These are phyloP conservation scores for Gaultheria prostrata DNA, from an alignment of 148 eudicot genomes.

Conservation along the genomic window DNA sequence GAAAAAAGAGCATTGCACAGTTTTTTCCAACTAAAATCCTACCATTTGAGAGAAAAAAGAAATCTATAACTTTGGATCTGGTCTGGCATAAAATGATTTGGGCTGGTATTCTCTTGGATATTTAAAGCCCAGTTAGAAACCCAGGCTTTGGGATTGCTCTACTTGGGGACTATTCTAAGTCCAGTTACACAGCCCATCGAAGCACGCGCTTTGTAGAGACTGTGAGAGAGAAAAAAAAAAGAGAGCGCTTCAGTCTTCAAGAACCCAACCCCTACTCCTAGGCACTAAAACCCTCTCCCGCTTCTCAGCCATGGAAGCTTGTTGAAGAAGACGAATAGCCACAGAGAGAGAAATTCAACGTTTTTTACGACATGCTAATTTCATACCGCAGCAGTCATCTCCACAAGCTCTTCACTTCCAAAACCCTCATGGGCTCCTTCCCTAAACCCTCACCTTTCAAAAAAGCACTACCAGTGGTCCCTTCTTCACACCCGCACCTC, in stretches of 20 bases:
- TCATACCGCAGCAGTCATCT: constrained; percentile 5
- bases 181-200: too few species aligned
- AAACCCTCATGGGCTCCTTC: constrained; percentile 16
- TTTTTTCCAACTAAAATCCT: too few species aligned
- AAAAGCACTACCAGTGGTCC: neutral
- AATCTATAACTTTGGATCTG: too few species aligned
- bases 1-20: too few species aligned
- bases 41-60: too few species aligned
- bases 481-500: constrained; percentile 14
- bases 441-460: neutral
- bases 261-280: neutral
- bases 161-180: too few species aligned
- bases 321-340: neutral
- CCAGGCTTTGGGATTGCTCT: too few species aligned
- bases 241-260: neutral
- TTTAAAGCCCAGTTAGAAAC: too few species aligned
- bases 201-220: too few species aligned
- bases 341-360: neutral
- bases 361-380: constrained; percentile 1
- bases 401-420: constrained; percentile 14
- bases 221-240: neutral
- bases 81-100: too few species aligned
- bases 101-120: too few species aligned
- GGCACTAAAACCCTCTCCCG: neutral
- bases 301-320: constrained; percentile 8